Evolutionary conservation across 768 basidiomycete species (phyloP), one percentile per base, ranked within the genome.

Genomic region (Pleurotus tuoliensis): DNA sequence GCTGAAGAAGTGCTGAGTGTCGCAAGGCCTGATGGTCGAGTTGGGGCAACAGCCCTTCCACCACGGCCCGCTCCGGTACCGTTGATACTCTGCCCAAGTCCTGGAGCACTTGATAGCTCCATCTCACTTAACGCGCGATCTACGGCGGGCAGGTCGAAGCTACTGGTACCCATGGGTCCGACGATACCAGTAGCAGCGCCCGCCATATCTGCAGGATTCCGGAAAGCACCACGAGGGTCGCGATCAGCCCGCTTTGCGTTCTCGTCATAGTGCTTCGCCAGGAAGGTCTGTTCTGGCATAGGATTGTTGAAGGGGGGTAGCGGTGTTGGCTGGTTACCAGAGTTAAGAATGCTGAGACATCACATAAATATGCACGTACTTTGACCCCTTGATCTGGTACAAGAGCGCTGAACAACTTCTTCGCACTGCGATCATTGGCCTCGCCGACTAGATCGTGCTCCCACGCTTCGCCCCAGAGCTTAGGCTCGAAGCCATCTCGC

Each of bases 401-500:
- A 45, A 96, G 78, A 11, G 71, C 69, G 22, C 77, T 77, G 71
- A 86, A 97, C 62, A 92, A 67, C 61, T 78, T 83, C 66, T 77
- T 84, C 13, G 91, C 84, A 6, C 86, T 84, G n/a, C 81, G 77
- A 49, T 79, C 78, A 13, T 75, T 78, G 2, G 67, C 79, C 13
- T 72, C 76, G 15, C 73, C 72, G 2, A 77, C 81, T 12, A 93
- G 67, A 61, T 93, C 90, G 39, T 76, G 73, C 60, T 90, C 90
- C 87, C 86, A 92, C 40, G 84, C 88, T 56, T 90, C 88, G 3
- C 86, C 88, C 85, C 87, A 90, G 47, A 75, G 66, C 58, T 83
- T 86, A 1, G 90, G 85, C 53, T 97, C 94, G 63, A 98, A 99
- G 0, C 91, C 91, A 40, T 98, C 97, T 56, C 94, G 75, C 55